phyloP scores from a whole-genome alignment of 805 yeast genomes.

The Candida anglica region DNA sequence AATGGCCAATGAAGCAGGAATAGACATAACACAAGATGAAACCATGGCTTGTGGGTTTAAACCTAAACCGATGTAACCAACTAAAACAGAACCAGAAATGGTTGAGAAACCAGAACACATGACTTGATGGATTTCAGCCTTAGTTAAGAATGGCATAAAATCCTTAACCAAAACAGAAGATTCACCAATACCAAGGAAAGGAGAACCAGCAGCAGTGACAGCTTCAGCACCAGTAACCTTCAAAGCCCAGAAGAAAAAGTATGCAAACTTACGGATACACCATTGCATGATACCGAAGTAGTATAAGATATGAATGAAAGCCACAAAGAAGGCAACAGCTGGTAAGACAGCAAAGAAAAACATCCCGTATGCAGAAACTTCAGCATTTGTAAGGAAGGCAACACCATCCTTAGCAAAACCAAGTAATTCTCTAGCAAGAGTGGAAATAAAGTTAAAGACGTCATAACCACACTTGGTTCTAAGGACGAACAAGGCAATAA shows the following conservation, averaged over 20 bases:
- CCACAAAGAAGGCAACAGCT: slow-evolving; percentile 61
- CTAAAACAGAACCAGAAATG: slow-evolving; percentile 60
- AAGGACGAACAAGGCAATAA: slow-evolving; percentile 57
- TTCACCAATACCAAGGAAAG: slow-evolving; percentile 65
- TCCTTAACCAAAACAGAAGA: slow-evolving; percentile 59
- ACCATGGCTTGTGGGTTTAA: slow-evolving; percentile 59
- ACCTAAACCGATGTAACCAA: slow-evolving; percentile 60
- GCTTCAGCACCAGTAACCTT: slow-evolving; percentile 62
- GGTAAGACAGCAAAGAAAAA: slow-evolving; percentile 59
- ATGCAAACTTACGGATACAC: slow-evolving; percentile 53
- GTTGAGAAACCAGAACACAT: slow-evolving; percentile 64
- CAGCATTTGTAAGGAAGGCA: slow-evolving; percentile 48
- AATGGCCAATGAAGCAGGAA: slow-evolving; percentile 60
- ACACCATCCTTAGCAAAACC: slow-evolving; percentile 59
- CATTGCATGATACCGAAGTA: slow-evolving; percentile 60
- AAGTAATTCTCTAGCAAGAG: slow-evolving; percentile 52
- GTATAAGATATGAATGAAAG: slow-evolving; percentile 57
- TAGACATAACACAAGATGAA: slow-evolving; percentile 67
- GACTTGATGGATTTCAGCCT: slow-evolving; percentile 59
- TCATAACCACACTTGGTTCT: slow-evolving; percentile 59
- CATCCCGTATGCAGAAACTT: slow-evolving; percentile 37
- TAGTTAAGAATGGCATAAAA: slow-evolving; percentile 54
- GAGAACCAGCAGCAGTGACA: slow-evolving; percentile 63
- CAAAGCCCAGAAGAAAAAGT: slow-evolving; percentile 58
- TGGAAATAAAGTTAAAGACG: slow-evolving; percentile 56